A percentile compares a stretch with the other conserved stretches of the same genome.
Evolutionary conservation across 2,329 filamentous ascomycete species (phyloP).

Genomic region (Fusarium nurragi): DNA sequence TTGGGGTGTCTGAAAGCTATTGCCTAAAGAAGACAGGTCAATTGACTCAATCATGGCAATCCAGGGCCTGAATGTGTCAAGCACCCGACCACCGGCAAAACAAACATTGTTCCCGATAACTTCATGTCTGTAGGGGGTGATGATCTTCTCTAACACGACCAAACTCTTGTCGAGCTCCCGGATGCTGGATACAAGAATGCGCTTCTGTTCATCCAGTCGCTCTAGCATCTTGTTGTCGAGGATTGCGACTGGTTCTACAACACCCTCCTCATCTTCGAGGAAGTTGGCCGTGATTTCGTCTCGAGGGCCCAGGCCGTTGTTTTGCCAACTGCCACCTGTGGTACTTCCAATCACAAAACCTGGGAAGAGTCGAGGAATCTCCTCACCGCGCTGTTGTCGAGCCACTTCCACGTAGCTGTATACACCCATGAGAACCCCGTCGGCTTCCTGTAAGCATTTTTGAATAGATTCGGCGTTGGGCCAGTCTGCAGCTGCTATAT

Average conservation of each 20-base stretch:
- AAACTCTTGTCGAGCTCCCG: constrained; percentile 88
- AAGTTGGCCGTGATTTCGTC: constrained; percentile 84
- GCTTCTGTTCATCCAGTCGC: constrained; percentile 84
- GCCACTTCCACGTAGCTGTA: constrained; percentile 97
- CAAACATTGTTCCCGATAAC: constrained; percentile 85
- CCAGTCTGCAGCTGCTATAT: constrained; percentile 96
- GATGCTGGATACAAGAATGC: constrained; percentile 85
- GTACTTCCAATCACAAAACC: constrained; percentile 90
- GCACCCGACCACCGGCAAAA: constrained; percentile 77
- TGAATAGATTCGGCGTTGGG: constrained; percentile 92
- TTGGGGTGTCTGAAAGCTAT: constrained; percentile 83
- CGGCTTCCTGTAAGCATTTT: constrained; percentile 97
- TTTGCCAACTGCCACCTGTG: constrained; percentile 88
- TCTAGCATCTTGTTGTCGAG: constrained; percentile 83
- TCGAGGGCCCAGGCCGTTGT: constrained; percentile 70
- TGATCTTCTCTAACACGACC: constrained; percentile 78
- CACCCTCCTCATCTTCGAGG: constrained; percentile 81
- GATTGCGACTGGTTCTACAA: constrained; percentile 74
- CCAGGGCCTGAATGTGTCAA: constrained; percentile 92
- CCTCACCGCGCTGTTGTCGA: constrained; percentile 89
- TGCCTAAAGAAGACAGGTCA: constrained; percentile 81
- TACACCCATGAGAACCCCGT: constrained; percentile 91
- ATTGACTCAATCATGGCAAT: constrained; percentile 90
- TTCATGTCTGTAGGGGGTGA: constrained; percentile 81
- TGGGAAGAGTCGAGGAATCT: constrained; percentile 90